Conservation (phyloP, 306 rosid species). For the Crataegus laevigata region DNA sequence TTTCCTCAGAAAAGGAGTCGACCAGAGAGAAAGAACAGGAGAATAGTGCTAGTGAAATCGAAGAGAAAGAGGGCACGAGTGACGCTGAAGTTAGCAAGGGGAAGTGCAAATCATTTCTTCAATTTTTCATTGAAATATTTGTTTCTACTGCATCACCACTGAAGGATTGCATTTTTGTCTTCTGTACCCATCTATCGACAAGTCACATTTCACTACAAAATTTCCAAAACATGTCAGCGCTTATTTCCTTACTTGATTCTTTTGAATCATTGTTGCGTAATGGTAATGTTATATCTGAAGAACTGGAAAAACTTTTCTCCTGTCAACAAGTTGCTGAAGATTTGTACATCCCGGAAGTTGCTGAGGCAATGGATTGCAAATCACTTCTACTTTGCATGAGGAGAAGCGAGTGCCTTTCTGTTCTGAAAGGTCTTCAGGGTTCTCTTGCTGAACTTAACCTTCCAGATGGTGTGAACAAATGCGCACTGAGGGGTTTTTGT, state of each 20-base stretch:
- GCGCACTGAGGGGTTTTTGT: constrained; percentile 35
- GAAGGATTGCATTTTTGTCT: constrained; percentile 24
- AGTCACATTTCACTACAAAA: constrained; percentile 31
- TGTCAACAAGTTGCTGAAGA: not conserved
- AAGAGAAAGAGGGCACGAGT: constrained; percentile 1
- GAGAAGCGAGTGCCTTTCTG: constrained; percentile 39
- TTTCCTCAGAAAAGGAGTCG: constrained; percentile 37
- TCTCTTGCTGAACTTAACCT: constrained; percentile 37
- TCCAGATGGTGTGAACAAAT: constrained; percentile 21
- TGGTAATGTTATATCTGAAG: constrained; percentile 23
- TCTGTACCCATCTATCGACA: constrained; percentile 48
- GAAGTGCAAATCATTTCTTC: constrained; percentile 39
- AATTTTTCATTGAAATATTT: constrained; percentile 44
- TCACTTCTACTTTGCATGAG: constrained; percentile 11
- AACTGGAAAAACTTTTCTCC: constrained; percentile 38
- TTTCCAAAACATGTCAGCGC: constrained; percentile 22
- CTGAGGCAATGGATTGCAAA: not conserved
- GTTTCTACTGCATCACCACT: constrained; percentile 21
- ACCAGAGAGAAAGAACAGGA: constrained; percentile 13
- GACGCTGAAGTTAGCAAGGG: constrained; percentile 11
- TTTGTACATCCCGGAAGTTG: not conserved
- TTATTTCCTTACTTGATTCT: constrained; percentile 23
- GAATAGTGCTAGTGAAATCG: not conserved
- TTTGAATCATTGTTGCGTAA: constrained; percentile 32
- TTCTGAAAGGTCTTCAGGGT: constrained; percentile 22